Evolutionary conservation across 2,329 filamentous ascomycete genomes (phyloP).

Genomic region (Hypoxylon sp.): DNA sequence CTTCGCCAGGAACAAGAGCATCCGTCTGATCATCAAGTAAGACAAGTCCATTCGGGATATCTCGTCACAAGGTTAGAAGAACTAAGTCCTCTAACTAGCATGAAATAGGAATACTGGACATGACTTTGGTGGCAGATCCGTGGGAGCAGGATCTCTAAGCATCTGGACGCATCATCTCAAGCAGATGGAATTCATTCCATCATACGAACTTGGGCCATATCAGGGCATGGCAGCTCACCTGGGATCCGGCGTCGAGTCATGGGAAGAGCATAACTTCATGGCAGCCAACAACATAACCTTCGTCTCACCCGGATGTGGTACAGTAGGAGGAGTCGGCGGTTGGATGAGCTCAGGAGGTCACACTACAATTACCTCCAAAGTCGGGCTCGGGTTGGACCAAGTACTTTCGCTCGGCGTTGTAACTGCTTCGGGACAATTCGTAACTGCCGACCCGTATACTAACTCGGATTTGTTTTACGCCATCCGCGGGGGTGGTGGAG

Average conservation of each 20-base stretch:
- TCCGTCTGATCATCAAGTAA: conserved; percentile 57
- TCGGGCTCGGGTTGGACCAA: conserved; percentile 68
- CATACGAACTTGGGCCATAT: conserved; percentile 53
- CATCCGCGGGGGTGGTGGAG: conserved; percentile 65
- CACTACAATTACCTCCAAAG: conserved; percentile 60
- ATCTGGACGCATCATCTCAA: conserved; percentile 67
- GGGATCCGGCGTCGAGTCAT: conserved; percentile 57
- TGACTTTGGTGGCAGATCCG: conserved; percentile 63
- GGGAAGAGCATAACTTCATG: conserved; percentile 55
- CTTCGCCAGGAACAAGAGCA: conserved; percentile 55
- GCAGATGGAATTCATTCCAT: conserved; percentile 56
- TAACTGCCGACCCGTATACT: conserved; percentile 61
- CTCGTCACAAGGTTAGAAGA: conserved; percentile 46
- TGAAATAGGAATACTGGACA: conserved; percentile 63
- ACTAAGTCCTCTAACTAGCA: conserved; percentile 53
- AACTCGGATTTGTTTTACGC: conserved; percentile 71
- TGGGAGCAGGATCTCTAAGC: conserved; percentile 62
- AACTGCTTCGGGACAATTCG: conserved; percentile 61
- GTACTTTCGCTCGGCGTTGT: conserved; percentile 64
- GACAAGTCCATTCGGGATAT: conserved; percentile 15
- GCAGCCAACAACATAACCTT: conserved; percentile 51
- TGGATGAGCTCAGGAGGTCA: conserved; percentile 68
- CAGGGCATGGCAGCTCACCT: conserved; percentile 56
- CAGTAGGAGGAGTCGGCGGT: conserved; percentile 62
- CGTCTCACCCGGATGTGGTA: conserved; percentile 53